These are phyloP conservation scores for Sugiyamaella smithiae DNA, from an alignment of 805 yeast species.

Conservation along the genomic window DNA sequence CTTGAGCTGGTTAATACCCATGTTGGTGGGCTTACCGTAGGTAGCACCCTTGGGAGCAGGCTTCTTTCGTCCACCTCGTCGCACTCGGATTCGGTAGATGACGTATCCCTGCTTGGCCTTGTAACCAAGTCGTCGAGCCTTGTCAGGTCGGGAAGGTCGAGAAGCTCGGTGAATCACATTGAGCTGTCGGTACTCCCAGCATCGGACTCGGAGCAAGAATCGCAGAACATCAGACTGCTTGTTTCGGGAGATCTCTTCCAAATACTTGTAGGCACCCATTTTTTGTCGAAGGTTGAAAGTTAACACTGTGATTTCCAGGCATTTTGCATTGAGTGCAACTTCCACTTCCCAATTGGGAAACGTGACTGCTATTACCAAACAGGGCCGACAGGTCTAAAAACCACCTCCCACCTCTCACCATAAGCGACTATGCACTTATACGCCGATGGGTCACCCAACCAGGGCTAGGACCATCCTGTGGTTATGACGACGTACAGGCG, in stretches of 20 bases:
- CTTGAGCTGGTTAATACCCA: constrained; percentile 98
- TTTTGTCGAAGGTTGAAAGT: constrained; percentile 12
- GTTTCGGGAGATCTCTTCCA: constrained; percentile 99
- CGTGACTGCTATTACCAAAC: constrained; percentile 3
- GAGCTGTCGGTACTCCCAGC: constrained; percentile 99
- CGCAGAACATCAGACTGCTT: constrained; percentile 99
- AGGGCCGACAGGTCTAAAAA: background rate
- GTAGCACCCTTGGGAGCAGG: constrained; percentile 99
- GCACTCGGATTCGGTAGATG: constrained; percentile 97
- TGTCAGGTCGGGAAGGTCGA: constrained; percentile 99
- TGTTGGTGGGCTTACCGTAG: constrained; percentile 99
- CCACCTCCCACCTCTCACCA: too few species aligned
- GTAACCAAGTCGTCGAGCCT: constrained; percentile 99
- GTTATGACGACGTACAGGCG: too few species aligned
- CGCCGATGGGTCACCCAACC: too few species aligned
- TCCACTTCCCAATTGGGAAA: background rate
- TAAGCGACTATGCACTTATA: too few species aligned
- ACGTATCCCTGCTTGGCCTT: constrained; percentile 99
- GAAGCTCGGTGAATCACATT: constrained; percentile 98
- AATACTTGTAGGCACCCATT: constrained; percentile 99
- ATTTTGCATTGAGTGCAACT: too few species aligned
- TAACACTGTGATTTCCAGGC: constrained; percentile 1
- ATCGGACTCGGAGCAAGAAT: constrained; percentile 98
- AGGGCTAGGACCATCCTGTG: too few species aligned
- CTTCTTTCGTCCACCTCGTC: constrained; percentile 99